These are phyloP conservation scores for Stachybotrys chartarum DNA, from an alignment of 2,329 filamentous ascomycete species.

Conservation along the genomic window DNA sequence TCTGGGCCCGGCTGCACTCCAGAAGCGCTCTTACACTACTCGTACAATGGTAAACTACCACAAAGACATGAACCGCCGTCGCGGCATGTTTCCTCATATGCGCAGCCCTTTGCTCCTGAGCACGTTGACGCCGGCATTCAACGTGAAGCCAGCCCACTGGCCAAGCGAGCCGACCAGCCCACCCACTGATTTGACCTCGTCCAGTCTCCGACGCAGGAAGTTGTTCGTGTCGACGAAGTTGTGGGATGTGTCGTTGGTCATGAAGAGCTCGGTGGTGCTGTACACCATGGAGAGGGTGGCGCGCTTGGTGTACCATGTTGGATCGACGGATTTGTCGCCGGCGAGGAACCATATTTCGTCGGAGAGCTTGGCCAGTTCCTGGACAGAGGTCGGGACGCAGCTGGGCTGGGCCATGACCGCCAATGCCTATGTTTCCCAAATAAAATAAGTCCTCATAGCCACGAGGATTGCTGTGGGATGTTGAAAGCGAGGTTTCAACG, in stretches of 20 bases:
- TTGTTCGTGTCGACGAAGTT: constrained; percentile 70
- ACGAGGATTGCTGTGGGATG: neutral
- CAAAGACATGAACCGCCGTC: neutral
- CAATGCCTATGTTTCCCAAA: constrained; percentile 53
- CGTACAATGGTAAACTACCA: neutral
- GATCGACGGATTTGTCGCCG: constrained; percentile 74
- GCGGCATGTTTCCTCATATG: constrained; percentile 43
- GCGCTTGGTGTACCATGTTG: constrained; percentile 73
- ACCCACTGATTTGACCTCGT: constrained; percentile 59
- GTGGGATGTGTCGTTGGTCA: constrained; percentile 77
- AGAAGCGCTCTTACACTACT: constrained; percentile 1
- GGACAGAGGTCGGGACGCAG: constrained; percentile 67
- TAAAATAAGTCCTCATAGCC: neutral
- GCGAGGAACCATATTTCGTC: constrained; percentile 90
- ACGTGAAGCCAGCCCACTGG: constrained; percentile 79
- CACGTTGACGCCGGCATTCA: constrained; percentile 69
- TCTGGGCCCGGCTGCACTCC: neutral
- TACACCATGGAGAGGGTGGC: constrained; percentile 50
- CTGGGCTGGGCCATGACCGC: constrained; percentile 83
- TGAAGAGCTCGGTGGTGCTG: constrained; percentile 79
- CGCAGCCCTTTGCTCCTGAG: constrained; percentile 81
- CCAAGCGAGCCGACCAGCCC: constrained; percentile 55
- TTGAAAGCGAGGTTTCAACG: constrained; percentile 14
- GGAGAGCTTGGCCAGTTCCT: constrained; percentile 72
- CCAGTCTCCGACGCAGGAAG: constrained; percentile 70